Evolutionary conservation across 257 asterid species (phyloP), one percentile per base, ranked within the genome.

Genomic region (Solanum infundibuliforme): DNA sequence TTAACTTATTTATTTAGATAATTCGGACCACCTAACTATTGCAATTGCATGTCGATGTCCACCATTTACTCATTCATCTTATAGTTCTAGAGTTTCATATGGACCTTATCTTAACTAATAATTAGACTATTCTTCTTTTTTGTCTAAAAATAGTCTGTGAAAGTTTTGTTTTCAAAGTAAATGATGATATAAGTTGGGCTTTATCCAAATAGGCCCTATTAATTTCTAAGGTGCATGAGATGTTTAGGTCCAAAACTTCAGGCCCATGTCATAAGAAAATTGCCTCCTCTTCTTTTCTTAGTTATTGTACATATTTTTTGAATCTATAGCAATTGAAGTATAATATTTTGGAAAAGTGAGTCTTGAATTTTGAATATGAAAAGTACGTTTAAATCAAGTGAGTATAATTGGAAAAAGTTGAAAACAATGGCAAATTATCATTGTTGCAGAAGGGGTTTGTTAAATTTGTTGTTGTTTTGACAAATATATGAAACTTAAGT

Each of bases 1-100:
- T 81, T 46, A 71, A 52, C 73, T 89, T 87, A 5, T 74, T 68
- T 34, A 4, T 46, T 62, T 48, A 34, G 8, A 43, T 52, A 14
- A 82, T 12, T 86, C 86, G 89, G 91, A 88, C 91, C 88, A 83
- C 88, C 89, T 52, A 68, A 34, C 21, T 68, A 27, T 25, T 10
- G 35, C 20, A 25, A 66, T 10, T 10, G 18, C 8, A 81, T 27
- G 39, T 29, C 25, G 21, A 16, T 46, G 29, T 16, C 5, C 41
- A 41, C 36, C 35, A 76, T 4, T 25, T 21, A 38, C 58, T 75
- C 83, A 75, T 75, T 5, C 62, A 81, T 48, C 29, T 27, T 8
- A 46, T 34, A 4, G 21, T 41, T 41, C 36, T 23, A 77, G 13
- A 41, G 62, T 41, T 77, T 41, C 62, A 41, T 39, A 41, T 25